Base-by-base conservation (phyloP, 345 rosid genomes). In the Eucalyptus erythrocorys region DNA sequence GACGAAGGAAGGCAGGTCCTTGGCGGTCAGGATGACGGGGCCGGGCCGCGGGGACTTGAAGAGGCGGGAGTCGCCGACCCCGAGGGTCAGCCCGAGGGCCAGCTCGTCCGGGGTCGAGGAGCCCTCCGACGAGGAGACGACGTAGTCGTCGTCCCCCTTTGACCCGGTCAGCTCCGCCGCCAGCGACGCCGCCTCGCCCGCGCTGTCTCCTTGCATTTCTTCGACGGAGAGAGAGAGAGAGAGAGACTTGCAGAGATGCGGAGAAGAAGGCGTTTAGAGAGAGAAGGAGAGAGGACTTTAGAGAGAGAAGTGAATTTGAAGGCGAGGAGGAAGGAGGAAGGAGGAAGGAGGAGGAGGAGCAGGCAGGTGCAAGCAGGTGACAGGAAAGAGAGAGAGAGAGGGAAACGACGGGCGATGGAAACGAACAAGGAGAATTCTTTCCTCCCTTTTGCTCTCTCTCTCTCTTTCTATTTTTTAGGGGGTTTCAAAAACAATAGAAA, bases 51-150 rank as follows among this genome's bases (percentile, higher is more conserved):
- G 86, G 87, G 89, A 87, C 55, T 30, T 91, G 93, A 64, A 51
- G 89, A 13, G 47, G n/a, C 59, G 68, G 43, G 27, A 85, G 34
- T 22, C 53, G 76, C 90, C 88, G 86, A 86, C 85, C 10, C 86
- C 91, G 86, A 81, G 81, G 68, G 48, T 57, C 84, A 87, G 59
- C 19, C 93, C 94, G 22, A 95, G 92, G 87, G 96, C 92, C 92
- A 97, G 87, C 87, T 94, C 98, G 48, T 89, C 91, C 3, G 98
- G 96, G 89, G 91, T 91, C 48, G 97, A 96, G 66, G 99, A 97
- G 89, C 94, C 98, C 92, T 95, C 99, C 22, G 95, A 95, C 8
- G 98, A 96, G 48, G 94, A 91, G 32, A 90, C 95, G 68, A 92
- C 86, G 87, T 90, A 89, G 64, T 93, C 96, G 34, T 94, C 66